Evolutionary conservation across 176 grass and related monocot species (phyloP).

Genomic region (Canna indica): DNA sequence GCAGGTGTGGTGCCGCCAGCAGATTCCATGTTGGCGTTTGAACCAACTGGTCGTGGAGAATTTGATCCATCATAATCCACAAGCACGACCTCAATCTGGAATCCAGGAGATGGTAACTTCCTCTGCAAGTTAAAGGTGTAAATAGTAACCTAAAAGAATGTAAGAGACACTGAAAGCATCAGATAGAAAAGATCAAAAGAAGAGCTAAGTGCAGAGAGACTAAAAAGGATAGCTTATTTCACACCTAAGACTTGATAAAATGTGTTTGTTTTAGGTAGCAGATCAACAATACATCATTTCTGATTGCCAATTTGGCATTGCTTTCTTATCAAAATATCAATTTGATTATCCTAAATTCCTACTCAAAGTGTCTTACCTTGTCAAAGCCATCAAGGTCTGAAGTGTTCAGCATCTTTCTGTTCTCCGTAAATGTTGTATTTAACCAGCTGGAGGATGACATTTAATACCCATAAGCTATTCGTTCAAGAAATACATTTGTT

Average conservation of each 20-base stretch:
- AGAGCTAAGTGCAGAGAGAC: not conserved
- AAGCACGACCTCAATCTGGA: slow-evolving; percentile 86
- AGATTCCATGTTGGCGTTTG: slow-evolving; percentile 28
- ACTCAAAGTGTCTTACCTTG: slow-evolving; percentile 72
- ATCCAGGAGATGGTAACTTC: slow-evolving; percentile 84
- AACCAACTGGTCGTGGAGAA: slow-evolving; percentile 29
- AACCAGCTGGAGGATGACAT: slow-evolving; percentile 57
- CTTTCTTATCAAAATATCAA: no score
- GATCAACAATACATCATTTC: not conserved
- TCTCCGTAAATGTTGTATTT: slow-evolving; percentile 99
- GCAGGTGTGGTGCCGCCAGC: slow-evolving; percentile 26
- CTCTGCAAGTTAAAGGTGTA: slow-evolving; percentile 37
- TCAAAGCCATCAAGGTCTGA: slow-evolving; percentile 93
- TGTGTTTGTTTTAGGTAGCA: not conserved
- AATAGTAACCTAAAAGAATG: not conserved
- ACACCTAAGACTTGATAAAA: not conserved
- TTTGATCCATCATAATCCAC: slow-evolving; percentile 73
- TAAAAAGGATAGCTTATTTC: not conserved
- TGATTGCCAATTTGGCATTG: no score
- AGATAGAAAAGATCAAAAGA: not conserved
- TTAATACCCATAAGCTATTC: not conserved
- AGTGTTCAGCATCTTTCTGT: slow-evolving; percentile 71
- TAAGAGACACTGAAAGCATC: not conserved
- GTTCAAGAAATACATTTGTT: not conserved
- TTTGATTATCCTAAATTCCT: no score